Conservation (phyloP, 176 grass and related monocot genomes). For the Triticum timopheevii region DNA sequence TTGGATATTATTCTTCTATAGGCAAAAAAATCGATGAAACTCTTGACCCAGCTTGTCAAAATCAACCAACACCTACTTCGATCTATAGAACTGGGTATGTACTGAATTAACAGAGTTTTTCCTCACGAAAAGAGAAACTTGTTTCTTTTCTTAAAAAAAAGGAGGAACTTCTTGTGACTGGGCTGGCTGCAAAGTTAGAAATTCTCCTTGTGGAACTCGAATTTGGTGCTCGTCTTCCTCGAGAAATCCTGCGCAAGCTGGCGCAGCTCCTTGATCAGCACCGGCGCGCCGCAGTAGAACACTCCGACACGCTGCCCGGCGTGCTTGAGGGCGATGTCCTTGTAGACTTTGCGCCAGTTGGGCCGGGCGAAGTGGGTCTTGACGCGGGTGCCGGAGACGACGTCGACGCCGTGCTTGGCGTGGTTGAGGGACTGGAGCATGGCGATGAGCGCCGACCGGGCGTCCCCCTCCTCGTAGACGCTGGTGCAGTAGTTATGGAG, state of each 20-base stretch:
- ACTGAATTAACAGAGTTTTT: neutral
- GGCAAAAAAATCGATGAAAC: no score
- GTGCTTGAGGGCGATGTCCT: conserved; percentile 80
- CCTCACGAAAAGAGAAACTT: neutral
- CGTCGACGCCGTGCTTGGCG: conserved; percentile 77
- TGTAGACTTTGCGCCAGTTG: conserved; percentile 85
- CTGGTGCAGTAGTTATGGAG: conserved; percentile 96
- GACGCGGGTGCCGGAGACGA: conserved; percentile 83
- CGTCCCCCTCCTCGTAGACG: conserved; percentile 96
- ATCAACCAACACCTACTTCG: no score
- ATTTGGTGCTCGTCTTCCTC: conserved; percentile 72
- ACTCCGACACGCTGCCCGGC: conserved; percentile 70
- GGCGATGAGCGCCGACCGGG: conserved; percentile 77
- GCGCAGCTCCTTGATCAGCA: conserved; percentile 70
- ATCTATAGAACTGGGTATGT: no score
- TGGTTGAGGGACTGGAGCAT: conserved; percentile 97
- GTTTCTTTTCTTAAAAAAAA: neutral
- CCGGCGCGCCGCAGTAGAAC: conserved; percentile 86
- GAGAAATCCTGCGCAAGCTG: conserved; percentile 75
- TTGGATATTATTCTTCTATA: no score
- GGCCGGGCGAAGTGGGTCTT: conserved; percentile 93
- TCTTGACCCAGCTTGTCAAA: no score
- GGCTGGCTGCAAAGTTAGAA: conserved; percentile 33
- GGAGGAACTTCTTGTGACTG: conserved; percentile 9
- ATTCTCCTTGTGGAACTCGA: conserved; percentile 94